Evolutionary conservation across 176 grass and related monocot species (phyloP), one percentile per base, ranked within the genome.

Genomic region (Carex parvula): DNA sequence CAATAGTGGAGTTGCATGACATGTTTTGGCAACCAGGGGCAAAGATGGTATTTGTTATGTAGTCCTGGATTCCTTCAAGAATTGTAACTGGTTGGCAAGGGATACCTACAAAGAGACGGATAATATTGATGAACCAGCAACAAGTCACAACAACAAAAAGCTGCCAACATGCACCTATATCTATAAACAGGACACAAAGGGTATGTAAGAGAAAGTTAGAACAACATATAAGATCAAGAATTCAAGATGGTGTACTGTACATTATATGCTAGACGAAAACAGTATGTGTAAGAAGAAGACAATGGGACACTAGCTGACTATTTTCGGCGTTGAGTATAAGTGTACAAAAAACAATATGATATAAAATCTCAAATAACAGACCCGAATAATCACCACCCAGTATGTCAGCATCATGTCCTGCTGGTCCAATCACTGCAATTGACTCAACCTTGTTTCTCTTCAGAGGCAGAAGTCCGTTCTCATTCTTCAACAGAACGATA

Each of bases 371-470:
- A 24, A 76, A 55, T 76, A 29, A 81, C 33, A 18, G 60, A 98
- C 96, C 96, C 84, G 89, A 92, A 86, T 95, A 98, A 86, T 90
- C 88, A 61, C 93, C 96, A 59, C 91, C 93, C 83, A 90, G 87
- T 48, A 93, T 88, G 70, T 84, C 84, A 4, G 64, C 68, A 63
- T 98, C 89, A 79, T 87, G 86, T 81, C 69, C 91, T 69, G 88
- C 88, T 64, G 91, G 89, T 60, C 95, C 93, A 66, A 98, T 92
- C 16, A 98, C 61, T 57, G 93, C 89, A 79, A 95, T 44, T 74
- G 84, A 85, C 33, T 14, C 50, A 58, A 93, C 70, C 82, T 90
- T 63, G 32, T 66, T 72, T 86, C 85, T 92, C 72, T 88, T 89
- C 17, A 98, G 70, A 65, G 96, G 92, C 70, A 98, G 88, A 80